These are phyloP conservation scores for Barnettozyma salicaria DNA, from an alignment of 805 yeast genomes.

Conservation along the genomic window DNA sequence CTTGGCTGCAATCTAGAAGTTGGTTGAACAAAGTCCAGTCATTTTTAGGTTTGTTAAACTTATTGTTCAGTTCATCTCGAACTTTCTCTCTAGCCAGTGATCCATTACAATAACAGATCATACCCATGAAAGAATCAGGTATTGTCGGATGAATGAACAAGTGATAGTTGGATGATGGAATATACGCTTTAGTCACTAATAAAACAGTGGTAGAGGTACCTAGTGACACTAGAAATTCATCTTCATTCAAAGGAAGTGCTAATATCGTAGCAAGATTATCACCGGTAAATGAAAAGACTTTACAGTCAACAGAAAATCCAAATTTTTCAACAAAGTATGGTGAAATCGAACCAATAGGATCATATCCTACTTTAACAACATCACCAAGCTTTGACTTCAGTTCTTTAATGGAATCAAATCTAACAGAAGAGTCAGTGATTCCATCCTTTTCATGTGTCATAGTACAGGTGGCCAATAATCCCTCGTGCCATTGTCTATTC, in stretches of 20 bases:
- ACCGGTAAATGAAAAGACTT: conserved; percentile 76
- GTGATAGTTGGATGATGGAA: conserved; percentile 78
- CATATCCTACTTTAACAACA: conserved; percentile 43
- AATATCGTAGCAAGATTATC: conserved; percentile 87
- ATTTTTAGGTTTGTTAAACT: conserved; percentile 29
- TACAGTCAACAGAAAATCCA: conserved; percentile 53
- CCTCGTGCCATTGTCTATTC: conserved; percentile 49
- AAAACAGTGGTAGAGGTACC: conserved; percentile 93
- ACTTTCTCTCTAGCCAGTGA: conserved; percentile 78
- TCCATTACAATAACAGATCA: conserved; percentile 93
- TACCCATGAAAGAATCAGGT: conserved; percentile 76
- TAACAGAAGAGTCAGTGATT: conserved; percentile 9
- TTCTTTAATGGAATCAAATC: conserved; percentile 22
- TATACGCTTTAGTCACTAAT: conserved; percentile 69
- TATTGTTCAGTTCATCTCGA: conserved; percentile 53
- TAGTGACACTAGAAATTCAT: conserved; percentile 74
- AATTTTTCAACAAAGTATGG: conserved; percentile 57
- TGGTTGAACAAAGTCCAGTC: conserved; percentile 62
- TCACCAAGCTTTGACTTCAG: conserved; percentile 48
- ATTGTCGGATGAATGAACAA: conserved; percentile 83
- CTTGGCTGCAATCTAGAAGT: conserved; percentile 35
- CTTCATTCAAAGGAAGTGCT: conserved; percentile 68
- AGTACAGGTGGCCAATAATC: conserved; percentile 41
- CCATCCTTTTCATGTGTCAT: conserved; percentile 27
- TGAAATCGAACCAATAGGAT: conserved; percentile 47